Evolutionary conservation across 768 basidiomycete species (phyloP), one percentile per base, ranked within the genome.

Genomic region (Nidula microcarpa): DNA sequence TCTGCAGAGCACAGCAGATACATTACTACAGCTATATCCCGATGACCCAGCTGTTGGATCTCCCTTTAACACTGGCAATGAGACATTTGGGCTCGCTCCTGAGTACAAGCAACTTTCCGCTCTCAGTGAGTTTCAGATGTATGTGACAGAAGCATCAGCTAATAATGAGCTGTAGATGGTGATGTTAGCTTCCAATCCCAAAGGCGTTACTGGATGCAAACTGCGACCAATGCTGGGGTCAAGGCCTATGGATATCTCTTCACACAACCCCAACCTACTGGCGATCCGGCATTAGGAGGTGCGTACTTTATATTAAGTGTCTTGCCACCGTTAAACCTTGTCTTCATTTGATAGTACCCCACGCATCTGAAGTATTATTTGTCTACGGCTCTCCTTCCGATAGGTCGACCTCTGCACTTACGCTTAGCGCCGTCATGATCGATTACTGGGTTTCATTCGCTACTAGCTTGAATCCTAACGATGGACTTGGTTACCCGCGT

Each of bases 391-490:
- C 56, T 3, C 65, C 66, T 1, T 34, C 39, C 17, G 63, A 69
- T 51, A 55, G 50, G 7, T 63, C 65, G 14, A 53, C 62, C 18
- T 54, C 62, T 23, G 55, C 60, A 7, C 43, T 55, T 39, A 53
- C 51, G 1, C 51, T 72, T 3, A 73, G 72, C 52, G 59, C 52
- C 14, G 47, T 64, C n/a, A 72, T 76, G 67, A 65, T 73, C 30
- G 71, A 76, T 53, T 76, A 74, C 51, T 76, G 72, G 74, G 64
- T 76, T 7, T 76, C 74, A 3, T 76, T 74, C 48, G 67, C 68
- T 1, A 70, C 64, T 3, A 67, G 64, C 34, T 55, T 76, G 37
- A 64, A 72, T 52, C 74, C 73, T 3, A 76, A 76, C 55, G 74
- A 76, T 47, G 65, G 65, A 2, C 60, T 56, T 17, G 73, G 74